Conservation (phyloP, 176 grass and related monocot genomes). For the Eragrostis nindensis region DNA sequence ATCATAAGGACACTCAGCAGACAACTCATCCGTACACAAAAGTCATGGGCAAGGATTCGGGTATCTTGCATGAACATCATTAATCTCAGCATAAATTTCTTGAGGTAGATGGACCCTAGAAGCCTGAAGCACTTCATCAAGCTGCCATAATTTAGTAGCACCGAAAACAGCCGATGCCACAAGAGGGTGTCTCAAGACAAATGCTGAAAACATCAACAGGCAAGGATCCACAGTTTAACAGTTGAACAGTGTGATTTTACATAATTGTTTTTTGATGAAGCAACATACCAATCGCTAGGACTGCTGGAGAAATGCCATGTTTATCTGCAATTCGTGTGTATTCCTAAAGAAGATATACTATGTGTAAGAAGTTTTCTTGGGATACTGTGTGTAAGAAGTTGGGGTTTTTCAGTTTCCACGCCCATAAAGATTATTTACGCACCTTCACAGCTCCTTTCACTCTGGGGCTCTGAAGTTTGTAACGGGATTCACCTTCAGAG, state of each 20-base stretch:
- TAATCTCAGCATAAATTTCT: slow-evolving; percentile 69
- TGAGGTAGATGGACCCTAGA: slow-evolving; percentile 41
- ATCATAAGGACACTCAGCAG: not conserved
- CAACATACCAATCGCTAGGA: slow-evolving; percentile 70
- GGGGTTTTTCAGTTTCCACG: not conserved
- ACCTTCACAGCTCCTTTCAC: slow-evolving; percentile 72
- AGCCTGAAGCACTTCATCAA: slow-evolving; percentile 66
- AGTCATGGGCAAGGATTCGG: slow-evolving; percentile 69
- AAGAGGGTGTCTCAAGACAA: slow-evolving; percentile 66
- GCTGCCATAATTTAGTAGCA: slow-evolving; percentile 76
- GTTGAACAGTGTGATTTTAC: not conserved
- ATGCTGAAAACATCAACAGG: slow-evolving; percentile 46
- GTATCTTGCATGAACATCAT: slow-evolving; percentile 67
- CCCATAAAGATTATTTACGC: not conserved
- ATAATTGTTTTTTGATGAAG: not conserved
- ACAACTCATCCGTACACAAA: not conserved
- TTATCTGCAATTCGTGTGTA: slow-evolving; percentile 63
- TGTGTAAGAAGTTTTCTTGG: slow-evolving; percentile 9
- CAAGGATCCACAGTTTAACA: not conserved
- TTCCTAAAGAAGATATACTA: slow-evolving; percentile 46
- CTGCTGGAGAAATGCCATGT: slow-evolving; percentile 65
- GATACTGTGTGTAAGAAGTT: slow-evolving; percentile 14
- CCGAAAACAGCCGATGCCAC: slow-evolving; percentile 78
- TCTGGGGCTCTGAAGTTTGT: slow-evolving; percentile 67
- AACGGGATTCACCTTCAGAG: slow-evolving; percentile 90